phyloP scores from a whole-genome alignment of 805 yeast species.

The Yamadazyma nakazawae region DNA sequence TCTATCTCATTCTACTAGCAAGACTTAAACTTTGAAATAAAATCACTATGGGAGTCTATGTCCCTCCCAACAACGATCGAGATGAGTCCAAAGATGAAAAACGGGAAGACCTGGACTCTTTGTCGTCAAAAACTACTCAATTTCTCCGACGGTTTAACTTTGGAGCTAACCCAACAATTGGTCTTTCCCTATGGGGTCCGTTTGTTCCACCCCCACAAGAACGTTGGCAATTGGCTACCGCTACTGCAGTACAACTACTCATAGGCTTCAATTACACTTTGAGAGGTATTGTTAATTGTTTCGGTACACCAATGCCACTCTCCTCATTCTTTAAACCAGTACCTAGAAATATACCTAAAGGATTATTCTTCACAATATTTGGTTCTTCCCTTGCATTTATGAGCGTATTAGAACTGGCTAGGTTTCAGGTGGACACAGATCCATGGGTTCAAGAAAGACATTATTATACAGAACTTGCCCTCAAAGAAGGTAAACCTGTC shows the following conservation, averaged over 20 bases:
- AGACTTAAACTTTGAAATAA: background rate
- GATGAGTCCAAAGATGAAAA: background rate
- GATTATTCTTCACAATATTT: slow-evolving; percentile 6
- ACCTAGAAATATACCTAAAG: slow-evolving; percentile 13
- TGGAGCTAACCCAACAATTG: slow-evolving; percentile 48
- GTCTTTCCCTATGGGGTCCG: slow-evolving; percentile 65
- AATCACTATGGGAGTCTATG: slow-evolving; percentile 30
- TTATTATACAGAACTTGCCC: slow-evolving; percentile 49
- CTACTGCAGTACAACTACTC: slow-evolving; percentile 52
- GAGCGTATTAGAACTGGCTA: slow-evolving; percentile 53
- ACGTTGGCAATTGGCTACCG: slow-evolving; percentile 47
- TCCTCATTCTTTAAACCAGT: background rate
- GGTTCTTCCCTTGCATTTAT: slow-evolving; percentile 52
- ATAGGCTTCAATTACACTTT: slow-evolving; percentile 10
- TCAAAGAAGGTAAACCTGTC: slow-evolving; percentile 44
- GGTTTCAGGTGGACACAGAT: slow-evolving; percentile 49
- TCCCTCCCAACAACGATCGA: slow-evolving; percentile 29
- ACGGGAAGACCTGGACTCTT: background rate
- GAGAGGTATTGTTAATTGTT: slow-evolving; percentile 34
- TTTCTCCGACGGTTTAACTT: slow-evolving; percentile 1
- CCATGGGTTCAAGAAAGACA: slow-evolving; percentile 75
- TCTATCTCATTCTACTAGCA: background rate
- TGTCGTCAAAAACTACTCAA: background rate
- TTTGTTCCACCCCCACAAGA: slow-evolving; percentile 72
- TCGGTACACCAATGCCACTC: background rate